Percentiles rank a stretch among this genome's conserved stretches.
phyloP scores from a whole-genome alignment of 2,329 filamentous ascomycete genomes.

The Ceratocystis smalleyi region DNA sequence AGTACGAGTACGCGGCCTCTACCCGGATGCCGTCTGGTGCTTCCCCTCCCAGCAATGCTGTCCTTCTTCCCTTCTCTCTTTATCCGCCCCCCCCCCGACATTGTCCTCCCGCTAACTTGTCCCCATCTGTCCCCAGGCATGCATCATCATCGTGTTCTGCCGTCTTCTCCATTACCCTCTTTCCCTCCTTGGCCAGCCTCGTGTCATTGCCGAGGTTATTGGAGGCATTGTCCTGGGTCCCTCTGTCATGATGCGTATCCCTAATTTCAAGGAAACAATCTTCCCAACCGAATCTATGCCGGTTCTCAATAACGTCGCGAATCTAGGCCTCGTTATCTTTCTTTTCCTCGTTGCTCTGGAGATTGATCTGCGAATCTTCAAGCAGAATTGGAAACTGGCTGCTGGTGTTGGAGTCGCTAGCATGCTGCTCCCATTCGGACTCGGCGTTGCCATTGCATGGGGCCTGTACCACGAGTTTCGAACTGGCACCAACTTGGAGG shows the following conservation, averaged over 20 bases:
- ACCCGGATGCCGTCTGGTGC: not conserved
- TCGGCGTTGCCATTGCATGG: conserved; percentile 66
- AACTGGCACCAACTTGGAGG: conserved; percentile 25
- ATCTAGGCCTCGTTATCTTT: conserved; percentile 69
- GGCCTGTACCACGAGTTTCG: conserved; percentile 65
- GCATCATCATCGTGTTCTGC: conserved; percentile 35
- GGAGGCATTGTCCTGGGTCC: conserved; percentile 75
- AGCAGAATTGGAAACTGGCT: conserved; percentile 67
- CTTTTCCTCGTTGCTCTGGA: conserved; percentile 79
- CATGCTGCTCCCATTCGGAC: conserved; percentile 67
- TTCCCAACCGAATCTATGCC: conserved; percentile 65
- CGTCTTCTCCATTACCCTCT: conserved; percentile 55
- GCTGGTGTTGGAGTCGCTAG: conserved; percentile 62
- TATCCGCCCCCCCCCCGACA: not conserved
- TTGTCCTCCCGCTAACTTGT: conserved; percentile 8
- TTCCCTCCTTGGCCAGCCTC: conserved; percentile 60
- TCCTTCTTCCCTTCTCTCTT: not conserved
- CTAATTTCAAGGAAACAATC: conserved; percentile 58
- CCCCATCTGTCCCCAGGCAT: conserved; percentile 21
- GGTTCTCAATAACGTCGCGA: conserved; percentile 35
- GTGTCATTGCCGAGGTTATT: conserved; percentile 72
- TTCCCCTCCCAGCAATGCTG: not conserved
- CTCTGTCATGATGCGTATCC: conserved; percentile 75
- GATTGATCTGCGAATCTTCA: conserved; percentile 63
- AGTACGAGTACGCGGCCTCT: not conserved